A percentile compares a stretch with the other conserved stretches of the same genome.
Evolutionary conservation across 441 rosid genomes (phyloP).

Genomic region (Dalechampia spathulata): DNA sequence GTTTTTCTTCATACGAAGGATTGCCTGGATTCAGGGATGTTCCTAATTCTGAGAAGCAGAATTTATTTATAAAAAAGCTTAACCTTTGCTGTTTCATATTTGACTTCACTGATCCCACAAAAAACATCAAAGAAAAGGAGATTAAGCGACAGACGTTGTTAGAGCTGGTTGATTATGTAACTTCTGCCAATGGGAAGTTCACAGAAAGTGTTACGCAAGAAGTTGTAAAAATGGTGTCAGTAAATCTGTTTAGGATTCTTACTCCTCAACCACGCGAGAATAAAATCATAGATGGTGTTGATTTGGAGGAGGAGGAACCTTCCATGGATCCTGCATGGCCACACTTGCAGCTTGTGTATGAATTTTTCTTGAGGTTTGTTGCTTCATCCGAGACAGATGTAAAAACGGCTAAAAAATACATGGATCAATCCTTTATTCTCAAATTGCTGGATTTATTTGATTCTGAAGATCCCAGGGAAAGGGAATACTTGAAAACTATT

Average conservation of each 20-base stretch:
- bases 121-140: constrained; percentile 73
- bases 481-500: constrained; percentile 77
- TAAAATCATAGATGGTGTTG: constrained; percentile 55
- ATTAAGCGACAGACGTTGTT: constrained; percentile 64
- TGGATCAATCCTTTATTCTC: constrained; percentile 60
- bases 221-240: constrained; percentile 58
- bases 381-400: constrained; percentile 76
- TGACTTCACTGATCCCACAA: constrained; percentile 62
- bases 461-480: constrained; percentile 83
- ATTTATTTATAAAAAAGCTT: constrained; percentile 58
- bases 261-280: constrained; percentile 57
- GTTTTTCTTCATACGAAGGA: constrained; percentile 43
- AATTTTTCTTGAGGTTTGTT: constrained; percentile 65
- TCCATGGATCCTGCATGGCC: constrained; percentile 84
- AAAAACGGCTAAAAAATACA: constrained; percentile 57
- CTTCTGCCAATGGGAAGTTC: constrained; percentile 61
- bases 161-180: constrained; percentile 74
- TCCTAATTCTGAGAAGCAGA: constrained; percentile 59
- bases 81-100: constrained; percentile 51
- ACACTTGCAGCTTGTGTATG: constrained; percentile 82
- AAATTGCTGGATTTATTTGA: constrained; percentile 68
- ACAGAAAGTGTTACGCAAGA: constrained; percentile 57
- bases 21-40: constrained; percentile 72
- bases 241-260: constrained; percentile 52
- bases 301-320: constrained; percentile 83